Evolutionary conservation across 179 eudicot species (phyloP).

Genomic region (Vitellaria paradoxa): DNA sequence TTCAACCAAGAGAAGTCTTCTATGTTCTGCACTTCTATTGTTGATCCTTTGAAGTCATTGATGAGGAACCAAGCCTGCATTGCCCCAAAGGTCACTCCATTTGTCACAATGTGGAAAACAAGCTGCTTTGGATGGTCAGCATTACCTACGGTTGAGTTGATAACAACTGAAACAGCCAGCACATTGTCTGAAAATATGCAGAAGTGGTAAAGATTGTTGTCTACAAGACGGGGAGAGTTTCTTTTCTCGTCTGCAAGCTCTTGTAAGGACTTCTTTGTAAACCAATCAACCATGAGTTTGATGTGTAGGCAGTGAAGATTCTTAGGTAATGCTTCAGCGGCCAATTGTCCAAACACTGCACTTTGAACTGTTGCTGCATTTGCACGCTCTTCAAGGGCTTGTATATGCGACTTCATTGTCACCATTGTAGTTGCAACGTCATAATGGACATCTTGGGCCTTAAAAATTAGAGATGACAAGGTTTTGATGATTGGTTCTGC

Average conservation of each 20-base stretch:
- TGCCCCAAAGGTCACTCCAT: conserved; percentile 53
- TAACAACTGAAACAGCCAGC: conserved; percentile 64
- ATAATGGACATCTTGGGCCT: conserved; percentile 78
- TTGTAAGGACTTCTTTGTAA: conserved; percentile 38
- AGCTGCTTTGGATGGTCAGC: conserved; percentile 79
- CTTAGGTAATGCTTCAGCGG: conserved; percentile 67
- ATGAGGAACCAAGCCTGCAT: conserved; percentile 76
- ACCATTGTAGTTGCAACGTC: conserved; percentile 78
- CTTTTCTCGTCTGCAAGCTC: conserved; percentile 43
- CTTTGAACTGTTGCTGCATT: conserved; percentile 67
- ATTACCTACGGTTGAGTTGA: conserved; percentile 70
- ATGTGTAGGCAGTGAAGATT: conserved; percentile 59
- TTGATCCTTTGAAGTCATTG: conserved; percentile 64
- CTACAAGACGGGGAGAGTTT: conserved; percentile 64
- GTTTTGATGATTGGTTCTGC: conserved; percentile 60
- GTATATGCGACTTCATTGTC: conserved; percentile 85
- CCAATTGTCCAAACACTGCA: conserved; percentile 62
- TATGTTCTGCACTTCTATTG: conserved; percentile 58
- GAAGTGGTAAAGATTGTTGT: conserved; percentile 75
- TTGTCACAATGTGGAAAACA: conserved; percentile 76
- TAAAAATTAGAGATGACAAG: conserved; percentile 54
- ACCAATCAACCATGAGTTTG: conserved; percentile 58
- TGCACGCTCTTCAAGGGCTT: conserved; percentile 84
- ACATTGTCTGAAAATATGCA: conserved; percentile 77
- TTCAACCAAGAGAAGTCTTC: conserved; percentile 71